These are phyloP conservation scores for Penicillium vulpinum DNA, from an alignment of 2,329 filamentous ascomycete genomes.

Conservation along the genomic window DNA sequence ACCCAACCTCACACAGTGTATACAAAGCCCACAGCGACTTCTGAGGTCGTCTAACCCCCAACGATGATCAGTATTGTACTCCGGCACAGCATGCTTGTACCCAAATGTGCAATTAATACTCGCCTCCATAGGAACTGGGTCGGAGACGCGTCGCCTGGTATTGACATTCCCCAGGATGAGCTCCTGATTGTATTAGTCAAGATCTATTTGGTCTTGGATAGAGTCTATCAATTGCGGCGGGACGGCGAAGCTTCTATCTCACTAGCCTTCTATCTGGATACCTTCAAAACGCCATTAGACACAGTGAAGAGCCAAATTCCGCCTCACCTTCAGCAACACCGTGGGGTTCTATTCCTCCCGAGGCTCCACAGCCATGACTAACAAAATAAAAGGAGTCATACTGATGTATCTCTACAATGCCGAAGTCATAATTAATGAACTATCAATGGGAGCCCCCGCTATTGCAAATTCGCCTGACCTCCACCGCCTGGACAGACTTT, in stretches of 20 bases:
- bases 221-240: constrained; percentile 16
- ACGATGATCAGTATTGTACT: too few species aligned
- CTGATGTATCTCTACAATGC: constrained; percentile 16
- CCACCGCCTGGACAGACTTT: constrained; percentile 24
- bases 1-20: too few species aligned
- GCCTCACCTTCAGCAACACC: constrained; percentile 17
- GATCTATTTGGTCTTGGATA: constrained; percentile 25
- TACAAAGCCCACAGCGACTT: too few species aligned
- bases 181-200: constrained; percentile 42
- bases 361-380: neutral
- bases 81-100: too few species aligned
- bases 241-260: constrained; percentile 16
- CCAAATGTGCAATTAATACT: too few species aligned
- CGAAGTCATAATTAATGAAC: constrained; percentile 26
- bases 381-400: constrained; percentile 11
- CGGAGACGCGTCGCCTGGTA: too few species aligned
- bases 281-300: constrained; percentile 24
- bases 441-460: constrained; percentile 14
- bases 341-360: constrained; percentile 11
- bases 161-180: constrained; percentile 54
- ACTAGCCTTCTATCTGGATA: constrained; percentile 18
- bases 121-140: too few species aligned
- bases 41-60: too few species aligned
- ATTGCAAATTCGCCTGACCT: constrained; percentile 23
- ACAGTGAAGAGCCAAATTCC: constrained; percentile 21